Base-by-base conservation (phyloP, 495 filamentous ascomycete species). In the Hypoxylon crocopeplum region DNA sequence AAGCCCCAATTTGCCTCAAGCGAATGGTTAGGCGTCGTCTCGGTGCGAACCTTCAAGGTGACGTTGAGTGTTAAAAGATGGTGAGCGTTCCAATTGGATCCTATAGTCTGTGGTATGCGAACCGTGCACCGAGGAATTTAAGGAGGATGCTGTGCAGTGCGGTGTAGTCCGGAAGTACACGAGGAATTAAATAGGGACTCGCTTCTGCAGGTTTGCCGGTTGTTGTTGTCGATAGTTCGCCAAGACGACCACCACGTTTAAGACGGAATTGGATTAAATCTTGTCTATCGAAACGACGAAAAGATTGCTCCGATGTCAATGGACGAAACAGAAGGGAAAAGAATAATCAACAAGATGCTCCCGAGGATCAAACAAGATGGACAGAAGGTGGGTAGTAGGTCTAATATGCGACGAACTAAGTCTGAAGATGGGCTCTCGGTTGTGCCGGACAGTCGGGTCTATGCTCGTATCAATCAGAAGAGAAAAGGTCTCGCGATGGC, bases 321-420 rank as follows among this genome's bases (percentile, higher is more conserved):
- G 40, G 62, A 53, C 44, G 56, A 64, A 62, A 52, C 27, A 56
- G 49, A 61, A 44, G 22, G 64, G 73, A 72, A 75, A 68, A 62
- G 72, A 72, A 70, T 62, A 59, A 72, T 74, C 71, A 70, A 72
- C 69, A 66, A 54, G 64, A 75, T 62, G 45, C 69, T 70, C 65
- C 51, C 57, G 37, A 53, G 52, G 48, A 66, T 63, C 46, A 56
- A 55, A 53, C 45, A 40, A 59, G 56, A 46, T 59, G 17, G 20
- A 48, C 19, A 49, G 20, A 49, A 56, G 39, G 40, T 48, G 25
- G 42, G 46, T 46, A 16, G 38, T 25, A 53, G 52, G 32, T 47
- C 44, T 52, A 65, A 51, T 21, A 46, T 59, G 49, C 49, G 50
- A 67, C 41, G 45, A 46, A 56, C 46, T 52, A 48, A 53, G 39